These are phyloP conservation scores for Lasiodiplodia gonubiensis DNA, from an alignment of 2,329 filamentous ascomycete species.

Conservation along the genomic window DNA sequence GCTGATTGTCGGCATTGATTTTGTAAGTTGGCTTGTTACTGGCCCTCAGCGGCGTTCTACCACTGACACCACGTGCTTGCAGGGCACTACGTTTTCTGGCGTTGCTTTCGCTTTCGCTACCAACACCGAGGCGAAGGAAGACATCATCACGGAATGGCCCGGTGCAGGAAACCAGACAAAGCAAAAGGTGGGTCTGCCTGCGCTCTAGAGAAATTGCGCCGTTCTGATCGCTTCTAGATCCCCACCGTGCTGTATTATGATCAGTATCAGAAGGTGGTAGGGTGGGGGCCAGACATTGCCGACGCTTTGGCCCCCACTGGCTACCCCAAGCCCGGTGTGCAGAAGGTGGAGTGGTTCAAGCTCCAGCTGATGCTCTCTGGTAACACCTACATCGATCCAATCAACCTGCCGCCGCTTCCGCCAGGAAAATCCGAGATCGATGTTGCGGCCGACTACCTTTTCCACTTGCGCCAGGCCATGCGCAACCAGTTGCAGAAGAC, in stretches of 20 bases:
- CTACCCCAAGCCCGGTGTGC: constrained; percentile 95
- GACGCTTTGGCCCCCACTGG: constrained; percentile 95
- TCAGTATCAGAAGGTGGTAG: constrained; percentile 99
- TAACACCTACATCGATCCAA: constrained; percentile 98
- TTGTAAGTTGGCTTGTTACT: constrained; percentile 65
- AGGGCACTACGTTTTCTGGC: constrained; percentile 98
- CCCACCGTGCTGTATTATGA: constrained; percentile 99
- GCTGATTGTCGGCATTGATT: constrained; percentile 98
- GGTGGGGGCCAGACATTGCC: constrained; percentile 97
- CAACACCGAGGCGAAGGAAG: constrained; percentile 96
- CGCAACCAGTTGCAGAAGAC: constrained; percentile 94
- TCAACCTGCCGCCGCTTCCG: constrained; percentile 95
- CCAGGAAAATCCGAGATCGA: constrained; percentile 99
- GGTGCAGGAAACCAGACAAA: constrained; percentile 97
- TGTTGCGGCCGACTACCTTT: constrained; percentile 98
- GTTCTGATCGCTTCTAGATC: constrained; percentile 65
- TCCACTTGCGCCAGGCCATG: constrained; percentile 97
- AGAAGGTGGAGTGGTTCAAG: constrained; percentile 99
- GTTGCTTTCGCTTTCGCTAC: constrained; percentile 93
- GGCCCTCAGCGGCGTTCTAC: constrained; percentile 24
- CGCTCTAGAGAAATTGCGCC: not conserved
- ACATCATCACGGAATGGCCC: constrained; percentile 99
- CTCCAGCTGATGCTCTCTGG: constrained; percentile 97
- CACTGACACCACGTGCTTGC: constrained; percentile 29
- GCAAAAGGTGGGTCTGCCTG: constrained; percentile 76